Base-by-base conservation (phyloP, 129 eudicot genomes). In the Flaveria ramosissima region DNA sequence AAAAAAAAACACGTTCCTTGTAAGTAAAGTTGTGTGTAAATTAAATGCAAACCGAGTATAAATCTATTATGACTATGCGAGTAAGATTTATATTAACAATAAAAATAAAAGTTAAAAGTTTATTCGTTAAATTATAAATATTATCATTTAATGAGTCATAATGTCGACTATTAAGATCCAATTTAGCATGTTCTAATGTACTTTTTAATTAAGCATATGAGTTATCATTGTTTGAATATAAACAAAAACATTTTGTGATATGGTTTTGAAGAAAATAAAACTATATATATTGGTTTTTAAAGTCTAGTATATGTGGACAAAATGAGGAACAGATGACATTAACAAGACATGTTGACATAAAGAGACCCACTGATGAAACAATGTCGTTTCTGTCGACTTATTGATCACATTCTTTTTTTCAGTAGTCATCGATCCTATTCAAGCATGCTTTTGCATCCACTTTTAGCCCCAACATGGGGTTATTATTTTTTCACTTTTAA, bases 351-450 rank as follows among this genome's bases (percentile, higher is more conserved):
- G 47, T 7, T n/a, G 47, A 65, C 24, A 36, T 45, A 23, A 60
- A 42, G 46, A 68, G 71, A 61, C 60, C 78, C 70, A 43, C 71
- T 43, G 59, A 43, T 62, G 23, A 74, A 74, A 73, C 77, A 15
- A 62, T 61, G 78, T 74, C 78, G 69, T 74, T 59, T 74, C 46
- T 61, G 57, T 45, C 70, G 46, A 74, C 78, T 52, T 71, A 71
- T 50, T 56, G 52, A 50, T 48, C 60, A 19, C 24, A 62, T 62
- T 23, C 36, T 26, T 26, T 61, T 27, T 61, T 27, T 62, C 68
- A 26, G 45, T 16, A 62, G 10, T 27, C 42, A 61, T 27, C 43
- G 43, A 62, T 62, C 68, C 68, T 42, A 62, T 62, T 62, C 17
- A 21, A 10, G 14, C 15, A 11, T 21, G 65, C 16, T 59, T 59